Evolutionary conservation across 768 basidiomycete genomes (phyloP).

Genomic region (Clavaria fumosa): DNA sequence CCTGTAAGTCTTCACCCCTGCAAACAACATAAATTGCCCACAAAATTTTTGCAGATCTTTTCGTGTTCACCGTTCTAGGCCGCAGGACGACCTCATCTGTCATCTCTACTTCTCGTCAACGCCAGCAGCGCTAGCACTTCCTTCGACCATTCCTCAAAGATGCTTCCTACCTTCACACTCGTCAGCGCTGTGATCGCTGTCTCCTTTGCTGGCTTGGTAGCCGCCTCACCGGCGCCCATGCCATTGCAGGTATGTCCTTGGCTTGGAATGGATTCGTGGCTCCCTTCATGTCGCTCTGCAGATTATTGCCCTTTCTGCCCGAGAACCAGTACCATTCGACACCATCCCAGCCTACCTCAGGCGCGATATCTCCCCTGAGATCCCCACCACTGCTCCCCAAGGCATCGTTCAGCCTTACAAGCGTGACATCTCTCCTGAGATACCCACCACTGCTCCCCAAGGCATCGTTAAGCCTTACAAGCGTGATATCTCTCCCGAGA

Average conservation of each 20-base stretch:
- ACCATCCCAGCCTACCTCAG: slow-evolving; percentile 30
- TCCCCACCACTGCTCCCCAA: slow-evolving; percentile 15
- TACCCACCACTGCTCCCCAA: slow-evolving; percentile 12
- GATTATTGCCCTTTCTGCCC: slow-evolving; percentile 11
- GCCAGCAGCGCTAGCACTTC: slow-evolving; percentile 1
- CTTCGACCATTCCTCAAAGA: slow-evolving; percentile 18
- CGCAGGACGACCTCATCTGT: slow-evolving; percentile 14
- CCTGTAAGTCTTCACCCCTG: no score
- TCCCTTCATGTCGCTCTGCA: slow-evolving; percentile 8
- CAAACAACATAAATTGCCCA: neutral
- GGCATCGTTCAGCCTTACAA: slow-evolving; percentile 17
- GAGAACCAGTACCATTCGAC: slow-evolving; percentile 22
- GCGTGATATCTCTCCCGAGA: slow-evolving; percentile 18
- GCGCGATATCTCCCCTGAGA: slow-evolving; percentile 20
- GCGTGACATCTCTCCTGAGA: slow-evolving; percentile 14
- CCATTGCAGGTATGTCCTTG: slow-evolving; percentile 24
- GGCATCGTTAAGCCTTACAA: slow-evolving; percentile 16
- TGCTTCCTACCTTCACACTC: slow-evolving; percentile 27
- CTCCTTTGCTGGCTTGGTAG: slow-evolving; percentile 29
- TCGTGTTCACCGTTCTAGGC: slow-evolving; percentile 10
- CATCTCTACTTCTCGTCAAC: slow-evolving; percentile 1
- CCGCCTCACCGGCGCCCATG: slow-evolving; percentile 29
- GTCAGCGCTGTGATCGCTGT: slow-evolving; percentile 26
- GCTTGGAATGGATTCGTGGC: no score
- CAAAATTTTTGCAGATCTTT: neutral